phyloP scores from a whole-genome alignment of 192 early-diverging fungal species.

The Podila minutissima region DNA sequence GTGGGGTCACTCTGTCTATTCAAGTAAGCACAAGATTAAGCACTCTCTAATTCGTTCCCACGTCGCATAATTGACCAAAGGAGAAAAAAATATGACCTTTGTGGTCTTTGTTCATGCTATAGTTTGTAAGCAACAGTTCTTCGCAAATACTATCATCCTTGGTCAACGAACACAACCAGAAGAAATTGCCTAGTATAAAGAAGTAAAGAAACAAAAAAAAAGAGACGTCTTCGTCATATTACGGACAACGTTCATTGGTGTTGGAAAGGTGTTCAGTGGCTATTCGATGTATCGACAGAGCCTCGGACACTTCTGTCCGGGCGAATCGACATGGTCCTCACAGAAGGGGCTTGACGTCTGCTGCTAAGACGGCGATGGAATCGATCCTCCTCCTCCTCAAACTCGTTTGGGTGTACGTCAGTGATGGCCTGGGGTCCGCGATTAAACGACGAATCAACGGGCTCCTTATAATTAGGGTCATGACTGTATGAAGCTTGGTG shows the following conservation, averaged over 20 bases:
- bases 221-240: not conserved
- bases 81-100: too few relatives aligned
- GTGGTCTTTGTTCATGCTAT: too few relatives aligned
- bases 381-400: not conserved
- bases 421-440: slow-evolving; percentile 28
- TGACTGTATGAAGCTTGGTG: not conserved
- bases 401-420: not conserved
- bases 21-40: too few relatives aligned
- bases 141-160: too few relatives aligned
- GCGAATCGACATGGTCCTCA: slow-evolving; percentile 1
- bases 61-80: too few relatives aligned
- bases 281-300: not conserved
- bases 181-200: too few relatives aligned
- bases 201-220: too few relatives aligned
- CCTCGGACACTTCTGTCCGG: not conserved
- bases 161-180: too few relatives aligned
- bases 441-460: not conserved
- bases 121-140: too few relatives aligned
- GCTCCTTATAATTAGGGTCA: slow-evolving; percentile 28
- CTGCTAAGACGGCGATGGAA: not conserved
- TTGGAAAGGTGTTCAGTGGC: not conserved
- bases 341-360: not conserved
- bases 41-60: too few relatives aligned
- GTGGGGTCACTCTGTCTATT: too few relatives aligned
- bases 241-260: not conserved